A percentile compares a stretch with the other conserved stretches of the same genome.
phyloP scores from a whole-genome alignment of 176 grass and related monocot genomes.

The Oryza glumipatula region DNA sequence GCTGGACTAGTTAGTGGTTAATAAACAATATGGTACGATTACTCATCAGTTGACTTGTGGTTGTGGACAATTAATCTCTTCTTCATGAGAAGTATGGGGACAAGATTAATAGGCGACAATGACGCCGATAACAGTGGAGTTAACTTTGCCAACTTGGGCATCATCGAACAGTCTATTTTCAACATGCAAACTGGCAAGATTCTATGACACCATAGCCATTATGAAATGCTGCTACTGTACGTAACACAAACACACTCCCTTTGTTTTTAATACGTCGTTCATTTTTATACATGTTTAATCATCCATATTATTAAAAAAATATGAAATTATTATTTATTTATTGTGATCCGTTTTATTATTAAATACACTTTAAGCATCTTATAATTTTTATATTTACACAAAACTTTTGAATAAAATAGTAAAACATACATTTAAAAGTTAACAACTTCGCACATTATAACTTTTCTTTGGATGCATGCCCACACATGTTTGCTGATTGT shows the following conservation, averaged over 20 bases:
- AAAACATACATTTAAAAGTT: too few relatives aligned
- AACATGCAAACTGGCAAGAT: background rate
- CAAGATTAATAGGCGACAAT: background rate
- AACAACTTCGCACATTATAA: too few relatives aligned
- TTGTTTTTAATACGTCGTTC: background rate
- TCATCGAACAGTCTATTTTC: background rate
- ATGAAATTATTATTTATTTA: too few relatives aligned
- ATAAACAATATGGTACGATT: background rate
- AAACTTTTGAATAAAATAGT: too few relatives aligned
- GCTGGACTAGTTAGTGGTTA: background rate
- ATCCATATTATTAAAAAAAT: background rate
- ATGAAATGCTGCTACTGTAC: background rate
- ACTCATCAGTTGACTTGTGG: background rate
- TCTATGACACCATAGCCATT: background rate
- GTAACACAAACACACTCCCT: background rate
- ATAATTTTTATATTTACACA: too few relatives aligned
- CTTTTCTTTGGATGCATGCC: too few relatives aligned
- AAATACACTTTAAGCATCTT: too few relatives aligned
- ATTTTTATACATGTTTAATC: too few relatives aligned
- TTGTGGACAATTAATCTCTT: background rate
- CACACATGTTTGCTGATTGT: too few relatives aligned
- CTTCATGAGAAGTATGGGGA: background rate
- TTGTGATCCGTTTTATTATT: too few relatives aligned
- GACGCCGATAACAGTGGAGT: background rate
- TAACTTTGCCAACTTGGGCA: background rate